Base-by-base conservation (phyloP, 2,329 filamentous ascomycete genomes). In the Trichoderma harzianum region DNA sequence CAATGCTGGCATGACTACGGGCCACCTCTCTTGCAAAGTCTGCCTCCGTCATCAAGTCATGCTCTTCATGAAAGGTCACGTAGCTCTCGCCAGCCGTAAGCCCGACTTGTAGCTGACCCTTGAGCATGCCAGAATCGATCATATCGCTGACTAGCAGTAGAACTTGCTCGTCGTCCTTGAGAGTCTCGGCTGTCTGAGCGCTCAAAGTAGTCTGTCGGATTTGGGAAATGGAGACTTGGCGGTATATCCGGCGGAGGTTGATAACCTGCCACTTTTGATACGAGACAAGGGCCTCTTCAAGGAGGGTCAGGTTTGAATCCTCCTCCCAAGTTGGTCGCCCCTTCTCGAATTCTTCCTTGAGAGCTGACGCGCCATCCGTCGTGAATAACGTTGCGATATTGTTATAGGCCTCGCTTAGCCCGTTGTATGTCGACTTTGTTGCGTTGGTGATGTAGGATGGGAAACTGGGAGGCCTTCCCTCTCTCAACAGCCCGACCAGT, bases 241-340 rank as follows among this genome's bases (percentile, higher is more conserved):
- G 83, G 78, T 95, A 98, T 4, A 93, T 90, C 67, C 88, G 87
- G 58, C 91, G 90, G 30, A 98, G 85, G 72, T 90, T 90, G 39
- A 91, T 84, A 71, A 98, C 89, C 72, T 92, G 90, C 83, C 92
- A 94, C 76, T 90, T 90, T 75, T 92, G 90, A 78, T 95, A 93
- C 11, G 92, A 90, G 24, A 87, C 83, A 51, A 92, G 80, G 12
- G 95, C 90, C 78, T 93, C 89, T 5, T 84, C 82, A 14, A 97
- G 85, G 16, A 98, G 87, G 4, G 90, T 88, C 5, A 83, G 80
- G 77, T 97, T 98, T 61, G 89, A 88, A 76, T 98, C 94, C 75
- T 88, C 85, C 47, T 82, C 80, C 91, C 93, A 97, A 24, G 89
- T 80, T 18, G 83, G 79, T 2, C 73, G 71, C 43, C 90, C 89